Evolutionary conservation across 495 filamentous ascomycete species (phyloP).

Genomic region (Cairneyella variabilis): DNA sequence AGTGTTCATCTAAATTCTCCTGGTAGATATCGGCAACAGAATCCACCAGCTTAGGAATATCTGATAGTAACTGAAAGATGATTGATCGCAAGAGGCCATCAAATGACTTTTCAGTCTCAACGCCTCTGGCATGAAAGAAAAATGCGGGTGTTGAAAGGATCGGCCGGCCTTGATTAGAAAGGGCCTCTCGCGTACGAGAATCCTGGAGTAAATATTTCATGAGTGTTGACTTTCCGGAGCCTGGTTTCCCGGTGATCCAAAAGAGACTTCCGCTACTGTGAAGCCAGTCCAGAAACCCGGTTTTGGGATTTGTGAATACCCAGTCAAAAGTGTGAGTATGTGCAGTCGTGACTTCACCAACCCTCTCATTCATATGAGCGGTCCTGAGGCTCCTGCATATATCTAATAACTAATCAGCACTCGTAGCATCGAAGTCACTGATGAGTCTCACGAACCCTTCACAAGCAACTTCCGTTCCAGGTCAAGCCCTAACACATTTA

Average conservation of each 20-base stretch:
- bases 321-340: not conserved
- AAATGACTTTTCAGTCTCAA: conserved; percentile 27
- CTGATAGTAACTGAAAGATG: conserved; percentile 30
- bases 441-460: not conserved
- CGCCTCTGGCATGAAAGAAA: conserved; percentile 34
- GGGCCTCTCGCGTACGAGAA: conserved; percentile 4
- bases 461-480: not conserved
- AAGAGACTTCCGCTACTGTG: conserved; percentile 27
- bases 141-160: conserved; percentile 19
- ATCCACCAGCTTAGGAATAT: conserved; percentile 16
- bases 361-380: not conserved
- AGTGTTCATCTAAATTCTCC: not conserved
- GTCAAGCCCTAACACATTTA: not conserved
- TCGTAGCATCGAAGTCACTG: not conserved
- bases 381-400: not conserved
- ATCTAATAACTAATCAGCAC: not conserved
- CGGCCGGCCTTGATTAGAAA: not conserved
- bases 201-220: no score
- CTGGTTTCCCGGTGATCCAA: conserved; percentile 41
- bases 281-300: conserved; percentile 28
- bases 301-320: conserved; percentile 17
- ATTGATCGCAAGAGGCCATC: conserved; percentile 34
- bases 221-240: no score
- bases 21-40: not conserved
- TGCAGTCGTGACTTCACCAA: not conserved